Evolutionary conservation across 352 stramenopile species (phyloP), one percentile per base, ranked within the genome.

Genomic region (Pythium periplocum): DNA sequence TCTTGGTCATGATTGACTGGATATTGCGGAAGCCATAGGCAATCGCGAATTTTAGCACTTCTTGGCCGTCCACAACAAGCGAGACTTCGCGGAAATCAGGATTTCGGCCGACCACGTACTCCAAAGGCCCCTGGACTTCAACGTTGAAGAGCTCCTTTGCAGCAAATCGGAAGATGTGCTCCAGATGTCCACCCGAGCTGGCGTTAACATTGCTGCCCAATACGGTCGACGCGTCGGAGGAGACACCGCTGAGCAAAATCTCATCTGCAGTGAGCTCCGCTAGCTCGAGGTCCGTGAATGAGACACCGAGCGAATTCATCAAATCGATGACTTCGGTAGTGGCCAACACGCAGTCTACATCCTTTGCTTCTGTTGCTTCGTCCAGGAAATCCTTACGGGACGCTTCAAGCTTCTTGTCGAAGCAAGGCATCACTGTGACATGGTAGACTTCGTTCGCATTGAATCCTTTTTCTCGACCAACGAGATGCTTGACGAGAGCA

Each of bases 371-470:
- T 6, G 75, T 66, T 7, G 66, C 71, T 3, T 74, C 74, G 45
- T 87, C 78, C 30, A 88, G 49, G 52, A 95, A 96, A 61, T 95
- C 77, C 57, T 95, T 96, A 6, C 96, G 86, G 8, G 92, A 97
- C 0, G 96, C 96, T 71, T 99, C 97, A 6, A 99, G 74, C 64
- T 99, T 99, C 76, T 99, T 99, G 67, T 99, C 97, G 61, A 98
- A 97, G 80, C 97, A 99, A 35, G 97, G 96, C 96, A 98, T 98
- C 38, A 99, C 78, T 2, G 95, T 92, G 50, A 97, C 89, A 72
- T 98, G 90, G 66, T 97, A 98, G 6, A 98, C 83, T 37, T 96
- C 71, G 32, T 59, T 71, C 8, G 75, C 57, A 0, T 50, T 38
- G 33, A 87, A 40, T 6, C 67, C 69, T 39, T 84, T 71, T 37